phyloP scores from a whole-genome alignment of 495 filamentous ascomycete genomes.

The Apodospora peruviana region DNA sequence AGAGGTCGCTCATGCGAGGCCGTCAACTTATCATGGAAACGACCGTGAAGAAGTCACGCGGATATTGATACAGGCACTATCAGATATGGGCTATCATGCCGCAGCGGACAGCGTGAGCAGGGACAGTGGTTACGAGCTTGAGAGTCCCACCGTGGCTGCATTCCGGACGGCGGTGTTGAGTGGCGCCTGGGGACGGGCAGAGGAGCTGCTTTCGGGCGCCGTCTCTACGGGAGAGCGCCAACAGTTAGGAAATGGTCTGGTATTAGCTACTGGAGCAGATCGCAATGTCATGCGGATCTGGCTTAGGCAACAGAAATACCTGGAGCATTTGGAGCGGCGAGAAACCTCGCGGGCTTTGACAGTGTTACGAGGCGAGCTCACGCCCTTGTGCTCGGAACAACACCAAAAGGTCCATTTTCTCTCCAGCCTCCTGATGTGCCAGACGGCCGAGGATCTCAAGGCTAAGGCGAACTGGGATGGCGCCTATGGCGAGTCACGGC shows the following conservation, averaged over 20 bases:
- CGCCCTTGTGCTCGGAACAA: conserved; percentile 76
- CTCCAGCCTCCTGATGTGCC: conserved; percentile 88
- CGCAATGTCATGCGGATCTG: conserved; percentile 56
- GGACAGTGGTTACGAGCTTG: conserved; percentile 85
- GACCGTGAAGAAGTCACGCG: conserved; percentile 90
- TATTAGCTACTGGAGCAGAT: conserved; percentile 40
- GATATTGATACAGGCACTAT: conserved; percentile 84
- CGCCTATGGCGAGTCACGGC: conserved; percentile 69
- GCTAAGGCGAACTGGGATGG: conserved; percentile 86
- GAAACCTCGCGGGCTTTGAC: conserved; percentile 68
- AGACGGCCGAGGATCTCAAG: conserved; percentile 70
- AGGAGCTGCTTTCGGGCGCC: conserved; percentile 66
- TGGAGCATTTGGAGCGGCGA: conserved; percentile 77
- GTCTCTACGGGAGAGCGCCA: conserved; percentile 44
- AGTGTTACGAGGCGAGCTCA: conserved; percentile 82
- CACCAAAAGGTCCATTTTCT: conserved; percentile 67
- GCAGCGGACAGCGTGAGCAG: conserved; percentile 68
- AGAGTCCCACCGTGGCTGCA: conserved; percentile 75
- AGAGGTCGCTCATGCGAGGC: conserved; percentile 10
- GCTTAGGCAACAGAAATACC: conserved; percentile 88
- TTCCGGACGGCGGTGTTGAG: conserved; percentile 77
- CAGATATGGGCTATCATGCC: conserved; percentile 76
- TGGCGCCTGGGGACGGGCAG: conserved; percentile 81
- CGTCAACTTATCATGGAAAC: conserved; percentile 60
- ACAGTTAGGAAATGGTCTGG: conserved; percentile 37